A percentile compares a stretch with the other conserved stretches of the same genome.
phyloP scores from a whole-genome alignment of 179 eudicot species.

The Drosera spatulata region DNA sequence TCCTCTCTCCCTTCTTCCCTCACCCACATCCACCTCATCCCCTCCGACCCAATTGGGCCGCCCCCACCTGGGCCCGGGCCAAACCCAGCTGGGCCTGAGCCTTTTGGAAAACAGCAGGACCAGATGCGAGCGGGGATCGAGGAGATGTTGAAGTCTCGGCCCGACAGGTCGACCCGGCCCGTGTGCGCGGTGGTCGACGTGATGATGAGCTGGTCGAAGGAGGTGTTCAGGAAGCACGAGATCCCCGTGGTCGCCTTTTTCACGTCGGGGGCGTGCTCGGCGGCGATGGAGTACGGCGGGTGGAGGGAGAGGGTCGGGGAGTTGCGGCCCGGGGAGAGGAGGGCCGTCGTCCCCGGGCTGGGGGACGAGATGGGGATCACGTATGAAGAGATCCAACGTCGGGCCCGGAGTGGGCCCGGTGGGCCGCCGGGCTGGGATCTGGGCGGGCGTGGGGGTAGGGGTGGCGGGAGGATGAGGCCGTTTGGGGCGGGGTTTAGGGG shows the following conservation, averaged over 20 bases:
- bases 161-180: slow-evolving; percentile 17
- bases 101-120: slow-evolving; percentile 8
- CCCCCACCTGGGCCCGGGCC: slow-evolving; percentile 22
- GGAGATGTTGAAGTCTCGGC: slow-evolving; percentile 14
- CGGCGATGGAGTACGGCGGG: slow-evolving; percentile 45
- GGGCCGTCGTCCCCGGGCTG: slow-evolving; percentile 28
- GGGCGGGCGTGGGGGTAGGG: neutral
- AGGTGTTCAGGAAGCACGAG: slow-evolving; percentile 19
- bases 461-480: slow-evolving; percentile 10
- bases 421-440: slow-evolving; percentile 1
- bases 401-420: slow-evolving; percentile 7
- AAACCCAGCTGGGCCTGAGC: slow-evolving; percentile 11
- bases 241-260: slow-evolving; percentile 36
- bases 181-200: slow-evolving; percentile 43
- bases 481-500: slow-evolving; percentile 7
- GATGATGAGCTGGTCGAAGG: slow-evolving; percentile 59
- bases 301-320: slow-evolving; percentile 28
- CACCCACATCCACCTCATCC: slow-evolving; percentile 20
- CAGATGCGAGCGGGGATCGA: slow-evolving; percentile 29
- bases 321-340: slow-evolving; percentile 34
- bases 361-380: slow-evolving; percentile 42
- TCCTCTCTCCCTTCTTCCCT: slow-evolving; percentile 41
- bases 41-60: slow-evolving; percentile 10
- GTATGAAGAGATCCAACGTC: slow-evolving; percentile 23
- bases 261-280: slow-evolving; percentile 56